Base-by-base conservation (phyloP, 2,329 filamentous ascomycete species). In the Clonostachys rhizophaga region DNA sequence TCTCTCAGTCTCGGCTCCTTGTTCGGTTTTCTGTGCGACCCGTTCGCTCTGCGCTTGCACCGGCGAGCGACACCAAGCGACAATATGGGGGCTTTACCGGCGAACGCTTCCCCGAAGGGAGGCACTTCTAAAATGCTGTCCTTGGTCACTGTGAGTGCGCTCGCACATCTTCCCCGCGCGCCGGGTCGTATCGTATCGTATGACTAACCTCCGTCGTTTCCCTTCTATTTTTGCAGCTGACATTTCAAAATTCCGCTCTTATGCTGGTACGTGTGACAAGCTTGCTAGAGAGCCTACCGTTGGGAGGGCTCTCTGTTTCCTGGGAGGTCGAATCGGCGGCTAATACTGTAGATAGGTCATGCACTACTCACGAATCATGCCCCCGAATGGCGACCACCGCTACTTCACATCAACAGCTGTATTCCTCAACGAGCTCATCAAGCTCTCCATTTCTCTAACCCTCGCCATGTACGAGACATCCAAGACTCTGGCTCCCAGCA, bases 341-440 rank as follows among this genome's bases (percentile, higher is more conserved):
- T 30, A 30, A 30, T 30, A 30, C 24, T 30, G 24, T 9, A 10
- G 6, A 39, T 60, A 92, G 89, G 79, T 96, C 47, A 87, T 96
- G 78, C 92, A 96, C 71, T 96, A 97, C 67, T 96, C 91, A 33
- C 83, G 91, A 54, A 84, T 95, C 50, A 96, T 96, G 91, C 87
- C 91, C n/a, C 78, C 84, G 10, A 75, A 80, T 10, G 84, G 86
- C 62, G 89, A 90, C 55, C 89, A 91, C 61, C 86, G 91, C 63
- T 97, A 96, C 68, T 89, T 94, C 57, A 86, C 92, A 37, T 96
- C 91, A 40, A 97, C 94, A 10, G 91, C 92, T 40, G 89, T 99
- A 47, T 89, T 97, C 63, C 76, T 97, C 52, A 94, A 91, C 66
- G 94, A 99, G 69, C 79, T 96, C 42, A 79, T 96, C 58, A 97